Evolutionary conservation across 2,329 filamentous ascomycete genomes (phyloP).

Genomic region (Microcyclospora tardicrescens): DNA sequence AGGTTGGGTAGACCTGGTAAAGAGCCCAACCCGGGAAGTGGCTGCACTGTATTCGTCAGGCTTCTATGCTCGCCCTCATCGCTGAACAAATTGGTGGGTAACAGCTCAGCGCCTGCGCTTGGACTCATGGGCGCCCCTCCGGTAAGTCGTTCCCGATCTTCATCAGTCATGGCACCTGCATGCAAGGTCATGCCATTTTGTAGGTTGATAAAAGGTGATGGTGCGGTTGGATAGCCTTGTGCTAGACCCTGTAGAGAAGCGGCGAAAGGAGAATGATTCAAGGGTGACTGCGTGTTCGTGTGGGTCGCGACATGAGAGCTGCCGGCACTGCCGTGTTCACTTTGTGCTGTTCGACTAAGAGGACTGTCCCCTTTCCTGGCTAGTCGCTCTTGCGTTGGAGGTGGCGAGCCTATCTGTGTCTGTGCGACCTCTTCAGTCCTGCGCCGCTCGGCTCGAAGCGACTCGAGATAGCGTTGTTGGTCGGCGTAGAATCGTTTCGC

Average conservation of each 20-base stretch:
- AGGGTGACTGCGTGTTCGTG: constrained; percentile 14
- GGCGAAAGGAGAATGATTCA: constrained; percentile 22
- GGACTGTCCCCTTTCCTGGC: constrained; percentile 27
- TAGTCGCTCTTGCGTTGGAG: constrained; percentile 11
- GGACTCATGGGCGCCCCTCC: constrained; percentile 62
- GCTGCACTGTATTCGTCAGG: constrained; percentile 9
- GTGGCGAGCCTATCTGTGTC: constrained; percentile 11
- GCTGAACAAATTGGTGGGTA: constrained; percentile 52
- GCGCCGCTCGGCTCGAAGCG: constrained; percentile 15
- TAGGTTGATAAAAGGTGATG: constrained; percentile 41
- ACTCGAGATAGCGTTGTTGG: constrained; percentile 16
- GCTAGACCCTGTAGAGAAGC: constrained; percentile 32
- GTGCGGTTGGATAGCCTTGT: constrained; percentile 38
- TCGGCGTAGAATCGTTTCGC: constrained; percentile 34
- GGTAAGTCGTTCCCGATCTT: constrained; percentile 48
- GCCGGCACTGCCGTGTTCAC: constrained; percentile 19
- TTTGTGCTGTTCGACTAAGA: constrained; percentile 26
- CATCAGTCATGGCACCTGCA: constrained; percentile 41
- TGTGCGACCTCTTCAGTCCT: constrained; percentile 19
- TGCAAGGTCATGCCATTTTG: constrained; percentile 49
- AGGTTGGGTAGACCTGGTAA: constrained; percentile 30
- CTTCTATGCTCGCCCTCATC: constrained; percentile 17
- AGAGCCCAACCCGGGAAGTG: constrained; percentile 22
- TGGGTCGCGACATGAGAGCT: constrained; percentile 17
- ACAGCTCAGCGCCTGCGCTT: constrained; percentile 52